Base-by-base conservation (phyloP, 1,284 basidiomycete species). In the Malassezia nana region DNA sequence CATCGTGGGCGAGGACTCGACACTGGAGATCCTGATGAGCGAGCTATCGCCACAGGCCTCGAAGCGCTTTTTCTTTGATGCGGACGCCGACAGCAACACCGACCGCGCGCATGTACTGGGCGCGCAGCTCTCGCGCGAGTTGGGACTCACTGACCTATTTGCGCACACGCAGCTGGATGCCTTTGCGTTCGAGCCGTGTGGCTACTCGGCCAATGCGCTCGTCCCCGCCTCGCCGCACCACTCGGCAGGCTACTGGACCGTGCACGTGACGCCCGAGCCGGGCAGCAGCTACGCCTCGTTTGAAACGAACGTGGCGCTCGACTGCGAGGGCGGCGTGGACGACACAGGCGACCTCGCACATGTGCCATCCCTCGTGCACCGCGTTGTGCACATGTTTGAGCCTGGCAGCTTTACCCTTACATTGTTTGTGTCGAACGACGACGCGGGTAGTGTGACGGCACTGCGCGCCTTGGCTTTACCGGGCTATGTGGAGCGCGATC, bases 11-110 rank as follows among this genome's bases (percentile, higher is more conserved):
- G 25, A 63, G 31, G 94, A 98, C 76, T 91, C 86, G 74, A 98
- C 94, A 43, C 86, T 99, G 68, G 94, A 99, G 77, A 92, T 98
- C 68, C 83, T 98, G 69, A 99, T 99, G 94, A 89, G 89, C 46
- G 83, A 89, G 66, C 82, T 99, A n/a, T 81, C 84, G 3, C 81
- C 84, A 3, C 75, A 78, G 30, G 85, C 86, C 12, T 83, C 89
- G 55, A 77, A 79, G 13, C 82, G 84, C 1, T 98, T 98, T 80
- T 86, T 85, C 75, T 84, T 83, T 62, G 81, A 45, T 42, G 61
- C 42, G 6, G 29, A 51, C 15, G 33, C 38, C 18, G 51, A 42
- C 1, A 16, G 43, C 0, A 31, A 53, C 20, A 48, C 65, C 47
- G 60, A 65, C 58, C 60, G 65, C 30, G 71, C 67, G 8, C 84